These are phyloP conservation scores for Cystobasidium ongulense DNA, from an alignment of 768 basidiomycete species.

Conservation along the genomic window DNA sequence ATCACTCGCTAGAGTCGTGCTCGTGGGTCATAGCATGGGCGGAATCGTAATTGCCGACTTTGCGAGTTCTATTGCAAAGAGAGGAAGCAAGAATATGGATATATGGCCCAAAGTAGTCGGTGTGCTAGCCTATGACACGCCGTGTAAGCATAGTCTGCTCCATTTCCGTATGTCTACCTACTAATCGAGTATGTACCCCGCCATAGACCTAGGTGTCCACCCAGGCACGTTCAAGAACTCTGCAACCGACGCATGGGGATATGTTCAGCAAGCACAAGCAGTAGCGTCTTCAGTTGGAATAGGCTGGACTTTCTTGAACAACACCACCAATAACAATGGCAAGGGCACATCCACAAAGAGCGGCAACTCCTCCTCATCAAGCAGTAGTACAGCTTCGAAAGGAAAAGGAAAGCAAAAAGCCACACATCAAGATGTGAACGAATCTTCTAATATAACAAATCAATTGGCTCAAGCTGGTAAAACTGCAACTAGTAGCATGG, in stretches of 20 bases:
- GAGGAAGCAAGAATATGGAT: neutral
- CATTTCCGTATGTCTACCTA: neutral
- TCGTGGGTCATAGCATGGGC: constrained; percentile 30
- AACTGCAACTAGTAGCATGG: neutral
- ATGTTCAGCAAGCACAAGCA: constrained; percentile 30
- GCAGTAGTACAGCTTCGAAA: neutral
- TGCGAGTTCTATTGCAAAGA: constrained; percentile 17
- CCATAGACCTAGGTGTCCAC: constrained; percentile 19
- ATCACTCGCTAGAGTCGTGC: constrained; percentile 13
- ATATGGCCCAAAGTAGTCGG: constrained; percentile 25
- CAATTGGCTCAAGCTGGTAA: constrained; percentile 2
- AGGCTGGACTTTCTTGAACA: constrained; percentile 13
- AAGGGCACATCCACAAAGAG: neutral
- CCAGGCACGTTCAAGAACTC: constrained; percentile 29
- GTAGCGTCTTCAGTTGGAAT: constrained; percentile 19
- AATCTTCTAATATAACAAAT: neutral
- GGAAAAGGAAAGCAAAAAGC: constrained; percentile 28
- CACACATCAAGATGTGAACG: constrained; percentile 12
- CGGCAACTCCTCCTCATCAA: too few species aligned
- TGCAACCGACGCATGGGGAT: constrained; percentile 23
- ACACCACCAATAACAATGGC: neutral
- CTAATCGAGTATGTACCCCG: neutral
- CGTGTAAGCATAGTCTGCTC: neutral
- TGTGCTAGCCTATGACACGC: constrained; percentile 26
- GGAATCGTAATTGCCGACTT: constrained; percentile 25